These are phyloP conservation scores for Leccinum fibrillosum DNA, from an alignment of 768 basidiomycete species.

Conservation along the genomic window DNA sequence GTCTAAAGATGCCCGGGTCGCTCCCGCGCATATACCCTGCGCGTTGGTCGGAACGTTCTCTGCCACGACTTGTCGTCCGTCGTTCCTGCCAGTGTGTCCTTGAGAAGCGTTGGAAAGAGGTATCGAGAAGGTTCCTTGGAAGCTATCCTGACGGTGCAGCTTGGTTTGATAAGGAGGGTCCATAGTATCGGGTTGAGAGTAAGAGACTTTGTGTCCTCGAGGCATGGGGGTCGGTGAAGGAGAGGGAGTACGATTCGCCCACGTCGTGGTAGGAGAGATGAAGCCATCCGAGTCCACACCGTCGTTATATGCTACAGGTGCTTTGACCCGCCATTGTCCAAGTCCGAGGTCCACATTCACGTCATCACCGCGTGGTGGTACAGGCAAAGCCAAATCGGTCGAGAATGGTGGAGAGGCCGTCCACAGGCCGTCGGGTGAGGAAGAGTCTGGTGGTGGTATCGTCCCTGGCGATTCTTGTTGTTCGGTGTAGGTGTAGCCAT, in stretches of 20 bases:
- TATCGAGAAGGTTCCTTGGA: not conserved
- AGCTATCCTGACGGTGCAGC: not conserved
- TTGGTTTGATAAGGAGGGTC: not conserved
- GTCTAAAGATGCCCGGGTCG: not conserved
- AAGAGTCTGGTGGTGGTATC: conserved; percentile 20
- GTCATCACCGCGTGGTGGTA: not conserved
- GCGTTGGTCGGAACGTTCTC: not conserved
- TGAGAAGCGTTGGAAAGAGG: not conserved
- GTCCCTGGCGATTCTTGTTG: conserved; percentile 3
- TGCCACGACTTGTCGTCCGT: not conserved
- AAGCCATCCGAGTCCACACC: not conserved
- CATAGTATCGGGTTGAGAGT: not conserved
- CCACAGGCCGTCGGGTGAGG: conserved; percentile 13
- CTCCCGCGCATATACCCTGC: conserved; percentile 10
- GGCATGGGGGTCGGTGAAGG: not conserved
- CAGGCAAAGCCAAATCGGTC: not conserved
- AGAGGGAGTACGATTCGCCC: not conserved
- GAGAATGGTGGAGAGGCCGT: not conserved
- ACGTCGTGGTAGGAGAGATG: not conserved
- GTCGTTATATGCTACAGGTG: not conserved
- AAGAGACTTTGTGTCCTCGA: not conserved
- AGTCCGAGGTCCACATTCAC: conserved; percentile 1
- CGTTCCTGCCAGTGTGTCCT: not conserved
- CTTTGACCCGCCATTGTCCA: conserved; percentile 1
- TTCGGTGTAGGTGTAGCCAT: not conserved